These are phyloP conservation scores for Hymenoscyphus scutula DNA, from an alignment of 2,329 filamentous ascomycete genomes.

Conservation along the genomic window DNA sequence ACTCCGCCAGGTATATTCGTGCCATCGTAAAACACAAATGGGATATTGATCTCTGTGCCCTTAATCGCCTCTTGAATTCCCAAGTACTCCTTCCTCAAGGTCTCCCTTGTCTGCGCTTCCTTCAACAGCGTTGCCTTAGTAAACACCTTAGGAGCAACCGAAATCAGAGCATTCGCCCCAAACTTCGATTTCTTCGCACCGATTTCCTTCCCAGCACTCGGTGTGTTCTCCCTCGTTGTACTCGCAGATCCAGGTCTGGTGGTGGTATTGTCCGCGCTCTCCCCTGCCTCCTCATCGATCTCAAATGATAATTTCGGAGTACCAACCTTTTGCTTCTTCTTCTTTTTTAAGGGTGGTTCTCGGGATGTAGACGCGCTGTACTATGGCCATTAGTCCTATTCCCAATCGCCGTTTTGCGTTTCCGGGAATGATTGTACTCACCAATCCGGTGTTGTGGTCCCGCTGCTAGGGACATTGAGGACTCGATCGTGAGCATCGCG, in stretches of 20 bases:
- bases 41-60: slow-evolving; percentile 82
- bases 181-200: slow-evolving; percentile 47
- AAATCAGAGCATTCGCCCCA: slow-evolving; percentile 59
- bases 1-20: slow-evolving; percentile 82
- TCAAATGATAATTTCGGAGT: slow-evolving; percentile 61
- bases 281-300: slow-evolving; percentile 46
- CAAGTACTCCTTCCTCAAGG: slow-evolving; percentile 76
- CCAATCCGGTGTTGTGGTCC: slow-evolving; percentile 49
- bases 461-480: slow-evolving; percentile 37
- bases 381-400: slow-evolving; percentile 32
- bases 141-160: slow-evolving; percentile 67
- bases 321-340: slow-evolving; percentile 47
- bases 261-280: slow-evolving; percentile 39
- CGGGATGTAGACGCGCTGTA: slow-evolving; percentile 44
- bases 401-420: not conserved
- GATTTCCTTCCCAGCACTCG: slow-evolving; percentile 24
- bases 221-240: slow-evolving; percentile 35
- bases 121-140: slow-evolving; percentile 75
- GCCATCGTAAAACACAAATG: slow-evolving; percentile 96
- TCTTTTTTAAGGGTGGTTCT: slow-evolving; percentile 37
- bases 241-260: slow-evolving; percentile 24
- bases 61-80: slow-evolving; percentile 82
- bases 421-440: slow-evolving; percentile 41
- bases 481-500: slow-evolving; percentile 70
- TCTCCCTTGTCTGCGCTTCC: slow-evolving; percentile 75